These are phyloP conservation scores for Eruca vesicaria DNA, from an alignment of 441 rosid genomes.

Conservation along the genomic window DNA sequence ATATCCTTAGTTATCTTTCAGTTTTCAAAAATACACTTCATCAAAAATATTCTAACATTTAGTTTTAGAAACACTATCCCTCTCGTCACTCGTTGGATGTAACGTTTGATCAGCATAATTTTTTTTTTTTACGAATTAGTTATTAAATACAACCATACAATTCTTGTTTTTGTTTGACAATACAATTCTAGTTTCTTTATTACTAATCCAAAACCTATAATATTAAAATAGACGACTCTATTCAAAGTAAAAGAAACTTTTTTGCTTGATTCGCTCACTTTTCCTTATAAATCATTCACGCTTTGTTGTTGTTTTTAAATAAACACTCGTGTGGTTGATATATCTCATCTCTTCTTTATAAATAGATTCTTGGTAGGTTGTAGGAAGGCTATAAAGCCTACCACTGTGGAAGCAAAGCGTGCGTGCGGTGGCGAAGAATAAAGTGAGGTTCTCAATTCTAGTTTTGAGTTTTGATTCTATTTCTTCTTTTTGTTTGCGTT, in stretches of 20 bases:
- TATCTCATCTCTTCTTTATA: conserved; percentile 9
- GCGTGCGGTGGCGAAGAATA: conserved; percentile 20
- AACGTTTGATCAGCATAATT: background rate
- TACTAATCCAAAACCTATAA: background rate
- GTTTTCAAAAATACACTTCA: too few relatives aligned
- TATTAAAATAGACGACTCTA: background rate
- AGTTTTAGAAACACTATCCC: too few relatives aligned
- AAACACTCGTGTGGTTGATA: conserved; percentile 31
- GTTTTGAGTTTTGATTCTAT: too few relatives aligned
- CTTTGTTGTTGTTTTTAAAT: background rate
- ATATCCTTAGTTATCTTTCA: too few relatives aligned
- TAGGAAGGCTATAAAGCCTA: conserved; percentile 29
- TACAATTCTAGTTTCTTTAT: background rate
- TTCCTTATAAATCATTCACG: conserved; percentile 9
- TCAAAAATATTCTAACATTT: too few relatives aligned
- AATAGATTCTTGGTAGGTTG: conserved; percentile 10
- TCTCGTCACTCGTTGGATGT: too few relatives aligned
- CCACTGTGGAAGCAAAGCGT: background rate
- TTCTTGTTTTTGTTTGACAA: background rate
- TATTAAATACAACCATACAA: background rate
- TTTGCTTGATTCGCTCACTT: conserved; percentile 12
- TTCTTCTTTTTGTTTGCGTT: too few relatives aligned
- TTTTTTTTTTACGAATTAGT: background rate
- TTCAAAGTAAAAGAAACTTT: conserved; percentile 21
- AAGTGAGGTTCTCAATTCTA: conserved; percentile 8